Conservation (phyloP, 129 eudicot species). For the Tagetes patula region DNA sequence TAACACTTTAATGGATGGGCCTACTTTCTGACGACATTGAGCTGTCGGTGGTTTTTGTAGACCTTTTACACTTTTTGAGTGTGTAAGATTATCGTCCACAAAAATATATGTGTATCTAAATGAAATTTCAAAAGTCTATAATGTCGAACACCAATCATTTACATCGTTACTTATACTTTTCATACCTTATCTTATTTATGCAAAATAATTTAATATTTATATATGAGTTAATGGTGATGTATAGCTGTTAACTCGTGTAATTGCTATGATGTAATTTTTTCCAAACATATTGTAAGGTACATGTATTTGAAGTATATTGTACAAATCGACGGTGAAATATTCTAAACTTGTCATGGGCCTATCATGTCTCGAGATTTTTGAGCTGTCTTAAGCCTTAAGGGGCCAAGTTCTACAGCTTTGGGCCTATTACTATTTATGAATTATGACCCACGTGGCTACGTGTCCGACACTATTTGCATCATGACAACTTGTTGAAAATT, state of each 20-base stretch:
- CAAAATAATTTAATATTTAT: background rate
- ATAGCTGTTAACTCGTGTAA: no score
- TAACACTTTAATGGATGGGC: conserved; percentile 14
- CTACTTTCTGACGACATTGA: background rate
- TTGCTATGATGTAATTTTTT: background rate
- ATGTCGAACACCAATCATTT: background rate
- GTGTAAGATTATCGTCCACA: background rate
- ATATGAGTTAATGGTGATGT: no score
- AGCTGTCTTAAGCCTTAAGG: background rate
- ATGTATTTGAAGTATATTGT: background rate
- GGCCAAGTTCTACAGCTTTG: background rate
- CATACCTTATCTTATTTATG: background rate
- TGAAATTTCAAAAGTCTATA: background rate
- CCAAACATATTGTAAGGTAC: background rate
- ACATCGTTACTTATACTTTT: background rate
- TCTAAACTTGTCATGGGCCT: background rate
- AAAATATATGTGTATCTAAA: background rate
- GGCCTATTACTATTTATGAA: conserved; percentile 9
- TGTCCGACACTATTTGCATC: background rate
- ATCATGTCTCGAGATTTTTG: background rate
- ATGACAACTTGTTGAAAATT: no score
- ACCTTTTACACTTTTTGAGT: background rate
- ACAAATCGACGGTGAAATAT: background rate
- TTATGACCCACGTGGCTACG: background rate
- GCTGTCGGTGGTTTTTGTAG: conserved; percentile 1